Conservation (phyloP, 2,329 filamentous ascomycete genomes). For the Neonectria neomacrospora region DNA sequence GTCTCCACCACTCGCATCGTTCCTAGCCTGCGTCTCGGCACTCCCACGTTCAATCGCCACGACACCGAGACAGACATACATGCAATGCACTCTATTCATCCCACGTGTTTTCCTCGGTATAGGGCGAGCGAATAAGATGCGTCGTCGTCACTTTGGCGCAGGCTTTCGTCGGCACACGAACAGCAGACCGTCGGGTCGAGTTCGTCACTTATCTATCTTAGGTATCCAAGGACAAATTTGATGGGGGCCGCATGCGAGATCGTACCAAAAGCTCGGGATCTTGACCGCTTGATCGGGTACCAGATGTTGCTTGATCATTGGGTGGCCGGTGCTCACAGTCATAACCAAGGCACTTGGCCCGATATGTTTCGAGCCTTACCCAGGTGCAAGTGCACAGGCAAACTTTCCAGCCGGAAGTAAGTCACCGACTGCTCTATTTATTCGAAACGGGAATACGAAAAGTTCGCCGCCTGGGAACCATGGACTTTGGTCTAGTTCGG, state of each 20-base stretch:
- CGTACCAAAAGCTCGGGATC: not conserved
- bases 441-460: not conserved
- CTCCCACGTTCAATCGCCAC: slow-evolving; percentile 1
- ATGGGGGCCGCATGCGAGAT: not conserved
- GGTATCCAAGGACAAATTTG: not conserved
- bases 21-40: not conserved
- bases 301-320: slow-evolving; percentile 2
- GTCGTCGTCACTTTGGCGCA: not conserved
- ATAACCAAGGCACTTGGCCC: not conserved
- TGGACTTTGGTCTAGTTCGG: not conserved
- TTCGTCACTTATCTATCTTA: not conserved
- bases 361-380: slow-evolving; percentile 17
- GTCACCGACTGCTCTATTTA: not conserved
- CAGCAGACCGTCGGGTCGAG: slow-evolving; percentile 3
- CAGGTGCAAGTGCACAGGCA: not conserved
- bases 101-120: slow-evolving; percentile 15
- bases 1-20: slow-evolving; percentile 7
- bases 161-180: slow-evolving; percentile 2
- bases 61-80: not conserved
- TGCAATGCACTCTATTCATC: slow-evolving; percentile 3
- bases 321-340: not conserved
- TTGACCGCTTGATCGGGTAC: slow-evolving; percentile 9
- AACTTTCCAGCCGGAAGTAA: not conserved
- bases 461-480: not conserved
- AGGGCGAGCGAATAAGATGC: slow-evolving; percentile 4